A percentile compares a stretch with the other conserved stretches of the same genome.
phyloP scores from a whole-genome alignment of 2,329 filamentous ascomycete species.

The Teratosphaeriaceae sp. region DNA sequence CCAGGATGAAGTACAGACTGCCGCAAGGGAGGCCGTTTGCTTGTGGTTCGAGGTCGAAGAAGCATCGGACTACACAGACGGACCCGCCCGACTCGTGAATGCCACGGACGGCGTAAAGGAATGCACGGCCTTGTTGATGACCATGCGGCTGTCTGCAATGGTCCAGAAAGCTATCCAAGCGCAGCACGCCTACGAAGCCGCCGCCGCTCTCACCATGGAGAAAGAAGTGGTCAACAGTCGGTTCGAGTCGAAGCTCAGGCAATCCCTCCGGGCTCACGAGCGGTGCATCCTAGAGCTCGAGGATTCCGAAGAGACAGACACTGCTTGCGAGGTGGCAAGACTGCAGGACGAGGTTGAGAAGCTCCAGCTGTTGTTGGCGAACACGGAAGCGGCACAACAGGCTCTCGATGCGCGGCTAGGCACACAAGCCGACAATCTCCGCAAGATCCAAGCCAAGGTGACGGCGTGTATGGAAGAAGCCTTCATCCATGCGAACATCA shows the following conservation, averaged over 20 bases:
- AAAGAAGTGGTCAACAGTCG: slow-evolving; percentile 1
- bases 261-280: too few relatives aligned
- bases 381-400: slow-evolving; percentile 2
- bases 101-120: slow-evolving; percentile 12
- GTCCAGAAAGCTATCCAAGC: slow-evolving; percentile 8
- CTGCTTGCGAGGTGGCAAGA: too few relatives aligned
- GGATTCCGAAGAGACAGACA: too few relatives aligned
- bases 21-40: slow-evolving; percentile 3
- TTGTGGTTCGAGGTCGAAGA: slow-evolving; percentile 1
- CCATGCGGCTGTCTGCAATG: slow-evolving; percentile 3
- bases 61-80: slow-evolving; percentile 10
- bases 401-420: background rate
- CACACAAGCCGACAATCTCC: slow-evolving; percentile 1
- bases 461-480: slow-evolving; percentile 10
- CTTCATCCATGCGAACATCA: slow-evolving; percentile 7
- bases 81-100: slow-evolving; percentile 10
- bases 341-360: slow-evolving; percentile 4
- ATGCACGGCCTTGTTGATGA: slow-evolving; percentile 12
- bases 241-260: slow-evolving; percentile 5
- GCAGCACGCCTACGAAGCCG: slow-evolving; percentile 5
- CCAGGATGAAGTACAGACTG: background rate
- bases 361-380: slow-evolving; percentile 4
- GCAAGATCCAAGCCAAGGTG: slow-evolving; percentile 2
- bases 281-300: too few relatives aligned
- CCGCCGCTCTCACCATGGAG: background rate